Percentiles rank a stretch among this genome's conserved stretches.
Evolutionary conservation across 2,329 filamentous ascomycete genomes (phyloP).

Genomic region (Fusarium zealandicum): DNA sequence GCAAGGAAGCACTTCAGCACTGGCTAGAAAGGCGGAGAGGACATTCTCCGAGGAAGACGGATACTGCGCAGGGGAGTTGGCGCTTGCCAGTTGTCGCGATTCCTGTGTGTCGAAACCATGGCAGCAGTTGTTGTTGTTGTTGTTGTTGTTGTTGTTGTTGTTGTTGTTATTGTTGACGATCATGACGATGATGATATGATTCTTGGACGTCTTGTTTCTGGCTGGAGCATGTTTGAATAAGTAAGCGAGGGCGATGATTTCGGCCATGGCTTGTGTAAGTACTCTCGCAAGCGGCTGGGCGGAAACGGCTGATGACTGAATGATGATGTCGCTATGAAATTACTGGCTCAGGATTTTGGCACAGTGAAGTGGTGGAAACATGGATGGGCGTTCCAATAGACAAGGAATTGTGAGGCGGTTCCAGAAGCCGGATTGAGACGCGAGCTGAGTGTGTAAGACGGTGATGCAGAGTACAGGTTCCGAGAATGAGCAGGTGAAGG

Average conservation of each 20-base stretch:
- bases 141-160: slow-evolving; percentile 23
- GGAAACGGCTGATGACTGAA: slow-evolving; percentile 44
- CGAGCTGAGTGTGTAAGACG: slow-evolving; percentile 6
- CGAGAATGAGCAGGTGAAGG: neutral
- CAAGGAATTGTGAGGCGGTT: slow-evolving; percentile 18
- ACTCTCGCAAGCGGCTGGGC: slow-evolving; percentile 36
- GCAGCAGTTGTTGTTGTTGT: slow-evolving; percentile 19
- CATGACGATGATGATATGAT: slow-evolving; percentile 31
- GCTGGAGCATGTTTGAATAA: slow-evolving; percentile 40
- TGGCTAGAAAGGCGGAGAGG: slow-evolving; percentile 40
- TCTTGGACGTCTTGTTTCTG: slow-evolving; percentile 34
- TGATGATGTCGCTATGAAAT: slow-evolving; percentile 42
- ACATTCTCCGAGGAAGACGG: slow-evolving; percentile 22
- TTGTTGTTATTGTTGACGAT: slow-evolving; percentile 20
- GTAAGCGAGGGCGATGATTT: slow-evolving; percentile 36
- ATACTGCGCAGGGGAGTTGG: slow-evolving; percentile 25
- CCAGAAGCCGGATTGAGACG: neutral
- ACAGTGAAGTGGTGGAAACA: slow-evolving; percentile 16
- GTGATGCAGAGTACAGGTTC: neutral
- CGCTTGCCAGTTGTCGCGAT: slow-evolving; percentile 32
- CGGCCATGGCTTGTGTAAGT: slow-evolving; percentile 39
- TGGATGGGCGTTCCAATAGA: slow-evolving; percentile 23
- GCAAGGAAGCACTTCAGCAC: slow-evolving; percentile 35
- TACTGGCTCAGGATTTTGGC: slow-evolving; percentile 23
- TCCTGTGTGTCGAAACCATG: slow-evolving; percentile 20